Evolutionary conservation across 2,329 filamentous ascomycete genomes (phyloP).

Genomic region (Cladosporium phlei): DNA sequence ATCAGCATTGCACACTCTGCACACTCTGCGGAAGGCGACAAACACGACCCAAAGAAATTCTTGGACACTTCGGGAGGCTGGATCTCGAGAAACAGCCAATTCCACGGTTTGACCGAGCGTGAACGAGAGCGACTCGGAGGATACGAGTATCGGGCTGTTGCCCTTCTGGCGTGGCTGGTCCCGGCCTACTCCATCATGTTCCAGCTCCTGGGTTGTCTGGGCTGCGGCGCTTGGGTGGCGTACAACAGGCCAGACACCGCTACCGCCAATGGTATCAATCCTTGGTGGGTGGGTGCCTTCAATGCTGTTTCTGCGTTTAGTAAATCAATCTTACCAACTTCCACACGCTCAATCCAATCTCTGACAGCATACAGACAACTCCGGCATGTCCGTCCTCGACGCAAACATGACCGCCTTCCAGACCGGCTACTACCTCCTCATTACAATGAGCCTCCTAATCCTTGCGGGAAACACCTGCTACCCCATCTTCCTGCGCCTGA

Average conservation of each 20-base stretch:
- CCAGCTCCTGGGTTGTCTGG: slow-evolving; percentile 56
- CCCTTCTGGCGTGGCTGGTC: slow-evolving; percentile 55
- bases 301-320: slow-evolving; percentile 66
- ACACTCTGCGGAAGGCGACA: not conserved
- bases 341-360: not conserved
- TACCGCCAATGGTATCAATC: slow-evolving; percentile 53
- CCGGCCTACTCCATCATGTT: slow-evolving; percentile 57
- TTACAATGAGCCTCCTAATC: slow-evolving; percentile 46
- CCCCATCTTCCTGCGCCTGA: slow-evolving; percentile 53
- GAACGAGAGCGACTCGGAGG: slow-evolving; percentile 58
- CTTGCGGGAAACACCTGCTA: slow-evolving; percentile 54
- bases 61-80: slow-evolving; percentile 22
- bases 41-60: not conserved
- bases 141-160: slow-evolving; percentile 60
- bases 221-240: slow-evolving; percentile 58
- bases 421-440: slow-evolving; percentile 39
- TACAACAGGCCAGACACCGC: slow-evolving; percentile 48
- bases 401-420: slow-evolving; percentile 62
- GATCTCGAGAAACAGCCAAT: slow-evolving; percentile 49
- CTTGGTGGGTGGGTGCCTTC: slow-evolving; percentile 66
- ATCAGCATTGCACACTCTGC: not conserved
- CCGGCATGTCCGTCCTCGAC: slow-evolving; percentile 64
- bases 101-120: slow-evolving; percentile 49
- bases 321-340: slow-evolving; percentile 5
- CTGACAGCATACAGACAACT: slow-evolving; percentile 40